Conservation (phyloP, 768 basidiomycete genomes). For the Lactarius vividus region DNA sequence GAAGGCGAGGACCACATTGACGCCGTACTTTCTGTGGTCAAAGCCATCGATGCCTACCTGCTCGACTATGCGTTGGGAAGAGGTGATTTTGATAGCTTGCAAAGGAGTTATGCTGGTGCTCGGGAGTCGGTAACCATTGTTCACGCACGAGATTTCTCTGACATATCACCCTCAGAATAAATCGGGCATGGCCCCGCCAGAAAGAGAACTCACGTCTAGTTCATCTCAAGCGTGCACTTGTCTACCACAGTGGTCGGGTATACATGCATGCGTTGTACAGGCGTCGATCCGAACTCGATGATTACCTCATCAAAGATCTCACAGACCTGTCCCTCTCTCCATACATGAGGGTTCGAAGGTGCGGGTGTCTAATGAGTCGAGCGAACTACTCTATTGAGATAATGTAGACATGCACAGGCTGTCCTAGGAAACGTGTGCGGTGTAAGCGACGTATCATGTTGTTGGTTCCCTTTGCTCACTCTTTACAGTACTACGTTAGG, state of each 20-base stretch:
- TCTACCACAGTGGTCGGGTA: conserved; percentile 72
- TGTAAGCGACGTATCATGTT: conserved; percentile 40
- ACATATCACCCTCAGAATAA: conserved; percentile 43
- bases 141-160: not conserved
- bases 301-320: conserved; percentile 62
- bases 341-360: conserved; percentile 78
- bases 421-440: conserved; percentile 62
- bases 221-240: conserved; percentile 73
- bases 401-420: conserved; percentile 62
- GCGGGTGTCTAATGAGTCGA: conserved; percentile 3
- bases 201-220: conserved; percentile 73
- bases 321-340: conserved; percentile 75
- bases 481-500: conserved; percentile 46
- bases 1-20: conserved; percentile 84
- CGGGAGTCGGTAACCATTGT: conserved; percentile 48
- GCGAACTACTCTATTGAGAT: conserved; percentile 1
- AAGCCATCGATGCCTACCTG: conserved; percentile 72
- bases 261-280: conserved; percentile 79
- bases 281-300: conserved; percentile 69
- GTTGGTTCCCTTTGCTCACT: not conserved
- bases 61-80: conserved; percentile 66
- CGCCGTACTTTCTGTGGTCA: conserved; percentile 68
- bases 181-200: conserved; percentile 67
- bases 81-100: conserved; percentile 56
- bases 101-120: conserved; percentile 63